Conservation (phyloP, 352 stramenopile genomes). For the Globisporangium radiosum region DNA sequence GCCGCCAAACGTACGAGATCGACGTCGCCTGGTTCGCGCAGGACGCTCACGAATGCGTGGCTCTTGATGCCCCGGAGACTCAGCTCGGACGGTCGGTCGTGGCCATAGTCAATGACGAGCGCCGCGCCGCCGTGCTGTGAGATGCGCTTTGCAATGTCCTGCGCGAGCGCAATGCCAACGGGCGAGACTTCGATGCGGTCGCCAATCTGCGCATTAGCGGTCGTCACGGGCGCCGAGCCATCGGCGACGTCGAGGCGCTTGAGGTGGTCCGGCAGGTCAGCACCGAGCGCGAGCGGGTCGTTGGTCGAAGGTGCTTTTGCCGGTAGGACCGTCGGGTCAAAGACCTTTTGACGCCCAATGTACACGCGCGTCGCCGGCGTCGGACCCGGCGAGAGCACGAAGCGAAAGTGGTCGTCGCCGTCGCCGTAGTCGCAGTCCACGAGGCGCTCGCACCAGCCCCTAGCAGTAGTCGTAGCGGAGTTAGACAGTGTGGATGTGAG, state of each 20-base stretch:
- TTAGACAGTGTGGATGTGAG: background rate
- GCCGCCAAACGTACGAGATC: slow-evolving; percentile 60
- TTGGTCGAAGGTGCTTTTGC: slow-evolving; percentile 16
- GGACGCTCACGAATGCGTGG: slow-evolving; percentile 91
- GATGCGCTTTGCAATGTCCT: slow-evolving; percentile 90
- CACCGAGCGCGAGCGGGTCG: slow-evolving; percentile 19
- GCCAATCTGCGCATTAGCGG: slow-evolving; percentile 51
- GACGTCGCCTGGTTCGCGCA: slow-evolving; percentile 89
- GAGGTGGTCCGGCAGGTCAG: slow-evolving; percentile 13
- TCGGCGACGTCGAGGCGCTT: slow-evolving; percentile 54
- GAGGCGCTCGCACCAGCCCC: slow-evolving; percentile 91
- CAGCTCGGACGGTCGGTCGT: slow-evolving; percentile 84
- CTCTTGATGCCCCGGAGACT: slow-evolving; percentile 92
- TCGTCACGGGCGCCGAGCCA: slow-evolving; percentile 34
- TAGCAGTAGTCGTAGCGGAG: slow-evolving; percentile 15
- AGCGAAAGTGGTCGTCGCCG: slow-evolving; percentile 84
- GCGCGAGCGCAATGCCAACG: slow-evolving; percentile 84
- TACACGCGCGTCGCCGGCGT: slow-evolving; percentile 90
- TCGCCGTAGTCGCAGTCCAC: slow-evolving; percentile 88
- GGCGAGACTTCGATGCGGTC: slow-evolving; percentile 94
- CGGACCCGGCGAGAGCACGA: slow-evolving; percentile 89
- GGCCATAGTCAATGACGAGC: slow-evolving; percentile 94
- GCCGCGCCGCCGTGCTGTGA: slow-evolving; percentile 77
- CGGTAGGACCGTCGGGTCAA: slow-evolving; percentile 39
- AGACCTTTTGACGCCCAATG: slow-evolving; percentile 77